Percentiles rank a stretch among this genome's conserved stretches.
Evolutionary conservation across 1,284 basidiomycete genomes (phyloP).

Genomic region (Clitocybe nebularis): DNA sequence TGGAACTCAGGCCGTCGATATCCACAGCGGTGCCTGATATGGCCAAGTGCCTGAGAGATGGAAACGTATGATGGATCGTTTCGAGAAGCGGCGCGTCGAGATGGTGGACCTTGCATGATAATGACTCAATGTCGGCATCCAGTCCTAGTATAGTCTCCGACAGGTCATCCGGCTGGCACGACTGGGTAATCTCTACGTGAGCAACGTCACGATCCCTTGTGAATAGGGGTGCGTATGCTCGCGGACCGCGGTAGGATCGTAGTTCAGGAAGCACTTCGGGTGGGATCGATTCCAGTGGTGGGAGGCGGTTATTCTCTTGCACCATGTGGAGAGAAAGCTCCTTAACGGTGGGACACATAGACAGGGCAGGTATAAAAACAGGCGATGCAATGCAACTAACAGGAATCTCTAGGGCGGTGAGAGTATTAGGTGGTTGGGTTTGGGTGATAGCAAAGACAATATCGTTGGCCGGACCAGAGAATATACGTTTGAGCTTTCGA

Average conservation of each 20-base stretch:
- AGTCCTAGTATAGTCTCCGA: slow-evolving; percentile 6
- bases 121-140: slow-evolving; percentile 9
- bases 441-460: slow-evolving; percentile 12
- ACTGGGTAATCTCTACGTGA: slow-evolving; percentile 12
- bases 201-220: slow-evolving; percentile 9
- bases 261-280: slow-evolving; percentile 16
- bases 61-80: slow-evolving; percentile 14
- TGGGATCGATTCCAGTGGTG: slow-evolving; percentile 12
- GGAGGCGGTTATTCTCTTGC: slow-evolving; percentile 12
- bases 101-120: slow-evolving; percentile 14
- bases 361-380: slow-evolving; percentile 11
- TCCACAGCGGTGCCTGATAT: slow-evolving; percentile 16
- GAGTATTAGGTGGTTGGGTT: slow-evolving; percentile 6
- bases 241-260: slow-evolving; percentile 16
- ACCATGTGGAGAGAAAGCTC: slow-evolving; percentile 16
- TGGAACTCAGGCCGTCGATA: slow-evolving; percentile 13
- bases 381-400: slow-evolving; percentile 14
- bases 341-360: slow-evolving; percentile 8
- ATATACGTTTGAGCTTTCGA: slow-evolving; percentile 12
- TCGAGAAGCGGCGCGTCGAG: slow-evolving; percentile 11
- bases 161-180: slow-evolving; percentile 13
- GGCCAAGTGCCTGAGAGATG: slow-evolving; percentile 15
- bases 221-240: slow-evolving; percentile 15
- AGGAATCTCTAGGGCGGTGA: slow-evolving; percentile 18
- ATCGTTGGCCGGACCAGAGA: slow-evolving; percentile 14